These are phyloP conservation scores for Streptanthus diversifolius DNA, from an alignment of 345 rosid species.

Conservation along the genomic window DNA sequence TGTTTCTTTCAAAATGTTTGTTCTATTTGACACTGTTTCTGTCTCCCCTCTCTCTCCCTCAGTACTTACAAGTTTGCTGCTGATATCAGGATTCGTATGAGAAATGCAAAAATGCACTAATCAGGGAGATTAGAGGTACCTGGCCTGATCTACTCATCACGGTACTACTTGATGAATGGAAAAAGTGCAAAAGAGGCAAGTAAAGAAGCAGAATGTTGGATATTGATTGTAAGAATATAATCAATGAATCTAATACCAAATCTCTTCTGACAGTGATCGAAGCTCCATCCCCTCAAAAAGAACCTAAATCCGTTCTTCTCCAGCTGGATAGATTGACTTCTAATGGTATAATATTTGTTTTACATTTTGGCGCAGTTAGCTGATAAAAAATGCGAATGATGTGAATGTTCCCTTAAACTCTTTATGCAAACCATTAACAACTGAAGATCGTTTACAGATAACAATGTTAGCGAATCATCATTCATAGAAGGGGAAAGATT, in stretches of 20 bases:
- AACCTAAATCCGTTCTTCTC: constrained; percentile 72
- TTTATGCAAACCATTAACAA: constrained; percentile 9
- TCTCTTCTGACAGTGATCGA: constrained; percentile 62
- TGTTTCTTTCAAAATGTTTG: constrained; percentile 4
- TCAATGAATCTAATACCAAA: constrained; percentile 11
- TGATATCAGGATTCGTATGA: constrained; percentile 63
- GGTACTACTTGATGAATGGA: constrained; percentile 86
- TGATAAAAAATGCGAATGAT: constrained; percentile 15
- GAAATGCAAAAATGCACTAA: constrained; percentile 48
- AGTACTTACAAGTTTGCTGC: neutral
- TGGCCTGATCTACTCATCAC: constrained; percentile 83
- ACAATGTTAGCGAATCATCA: constrained; percentile 59
- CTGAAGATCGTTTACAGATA: constrained; percentile 40
- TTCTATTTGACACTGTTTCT: neutral
- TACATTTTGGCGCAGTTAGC: neutral
- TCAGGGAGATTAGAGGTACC: constrained; percentile 61
- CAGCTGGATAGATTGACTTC: constrained; percentile 45
- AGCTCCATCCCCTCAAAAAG: constrained; percentile 79
- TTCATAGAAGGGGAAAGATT: constrained; percentile 66
- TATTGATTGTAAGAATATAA: constrained; percentile 7
- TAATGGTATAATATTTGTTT: constrained; percentile 48
- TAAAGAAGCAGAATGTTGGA: constrained; percentile 1
- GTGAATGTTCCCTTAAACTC: neutral
- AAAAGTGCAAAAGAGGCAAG: constrained; percentile 89
- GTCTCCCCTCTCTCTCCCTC: neutral